Base-by-base conservation (phyloP, 345 rosid genomes). In the Syzygium jambos region DNA sequence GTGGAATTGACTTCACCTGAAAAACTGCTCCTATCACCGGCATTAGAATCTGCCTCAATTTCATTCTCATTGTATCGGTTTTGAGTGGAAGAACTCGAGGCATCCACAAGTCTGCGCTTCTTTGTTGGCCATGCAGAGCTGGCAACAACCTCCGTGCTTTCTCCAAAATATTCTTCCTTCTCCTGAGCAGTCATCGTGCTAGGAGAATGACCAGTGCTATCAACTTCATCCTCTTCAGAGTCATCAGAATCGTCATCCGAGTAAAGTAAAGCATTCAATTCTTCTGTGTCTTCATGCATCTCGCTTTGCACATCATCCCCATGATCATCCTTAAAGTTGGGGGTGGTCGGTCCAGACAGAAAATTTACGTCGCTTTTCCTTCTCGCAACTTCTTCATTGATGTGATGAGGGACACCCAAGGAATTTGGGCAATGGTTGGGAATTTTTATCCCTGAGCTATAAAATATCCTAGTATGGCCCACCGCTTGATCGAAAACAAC, bases 261-360 rank as follows among this genome's bases (percentile, higher is more conserved):
- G 91, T 95, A 96, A 68, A 98, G 95, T 27, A 98, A 90, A 13
- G 99, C 99, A 89, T 98, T 94, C 85, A 98, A 88, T 92, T 98
- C 99, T 51, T 96, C 99, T 23, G 98, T 95, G 94, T 98, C 98
- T 90, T 98, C 99, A 73, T 93, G 99, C 98, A 95, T 93, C 89
- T 98, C 99, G 34, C 93, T 92, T 61, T 91, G 94, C 88, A 91
- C 92, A 54, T 85, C 93, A 86, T 87, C 61, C 51, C 46, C 87
- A 52, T 86, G 53, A 73, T 85, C 87, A 86, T 89, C 92, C 88
- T 91, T 93, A 53, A 92, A n/a, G 80, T n/a, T n/a, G 23, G 2
- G 41, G 5, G 21, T n/a, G 52, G 43, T 12, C 2, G 90, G 46
- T 38, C 73, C 83, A n/a, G 78, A 73, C 9, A 84, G 89, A 87